These are phyloP conservation scores for Aspergillus bertholletiae DNA, from an alignment of 495 filamentous ascomycete genomes.

Conservation along the genomic window DNA sequence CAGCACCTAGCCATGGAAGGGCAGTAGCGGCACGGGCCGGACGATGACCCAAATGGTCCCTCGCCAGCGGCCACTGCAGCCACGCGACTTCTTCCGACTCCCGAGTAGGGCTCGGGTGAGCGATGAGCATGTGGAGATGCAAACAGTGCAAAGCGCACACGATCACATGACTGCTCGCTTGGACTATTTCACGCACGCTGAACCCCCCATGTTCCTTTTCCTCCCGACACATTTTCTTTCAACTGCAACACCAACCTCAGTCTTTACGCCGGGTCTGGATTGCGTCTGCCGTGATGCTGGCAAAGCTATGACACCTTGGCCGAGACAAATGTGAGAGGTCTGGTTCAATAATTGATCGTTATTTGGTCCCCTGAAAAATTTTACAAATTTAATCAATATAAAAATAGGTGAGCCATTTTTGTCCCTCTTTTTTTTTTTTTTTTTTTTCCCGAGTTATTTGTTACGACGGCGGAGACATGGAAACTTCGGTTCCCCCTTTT, in stretches of 20 bases:
- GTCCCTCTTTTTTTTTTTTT: background rate
- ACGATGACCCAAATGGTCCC: background rate
- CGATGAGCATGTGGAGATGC: slow-evolving; percentile 6
- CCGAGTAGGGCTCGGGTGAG: background rate
- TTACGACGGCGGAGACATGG: background rate
- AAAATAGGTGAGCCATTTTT: background rate
- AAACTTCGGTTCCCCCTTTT: background rate
- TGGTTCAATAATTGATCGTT: background rate
- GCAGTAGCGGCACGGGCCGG: background rate
- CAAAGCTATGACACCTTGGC: background rate
- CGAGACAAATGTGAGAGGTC: background rate
- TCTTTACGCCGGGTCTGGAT: too few relatives aligned
- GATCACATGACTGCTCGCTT: slow-evolving; percentile 12
- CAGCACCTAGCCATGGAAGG: background rate
- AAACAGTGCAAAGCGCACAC: slow-evolving; percentile 14
- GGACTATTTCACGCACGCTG: background rate
- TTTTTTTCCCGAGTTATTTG: background rate
- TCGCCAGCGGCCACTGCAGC: too few relatives aligned
- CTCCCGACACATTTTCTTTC: background rate
- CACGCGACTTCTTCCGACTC: background rate
- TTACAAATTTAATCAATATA: background rate
- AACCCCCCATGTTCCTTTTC: slow-evolving; percentile 1
- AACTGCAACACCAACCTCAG: background rate
- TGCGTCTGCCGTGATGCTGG: background rate
- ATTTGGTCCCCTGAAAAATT: background rate